A percentile compares a stretch with the other conserved stretches of the same genome.
Evolutionary conservation across 768 basidiomycete species (phyloP).

Genomic region (Naganishia vishniacii): DNA sequence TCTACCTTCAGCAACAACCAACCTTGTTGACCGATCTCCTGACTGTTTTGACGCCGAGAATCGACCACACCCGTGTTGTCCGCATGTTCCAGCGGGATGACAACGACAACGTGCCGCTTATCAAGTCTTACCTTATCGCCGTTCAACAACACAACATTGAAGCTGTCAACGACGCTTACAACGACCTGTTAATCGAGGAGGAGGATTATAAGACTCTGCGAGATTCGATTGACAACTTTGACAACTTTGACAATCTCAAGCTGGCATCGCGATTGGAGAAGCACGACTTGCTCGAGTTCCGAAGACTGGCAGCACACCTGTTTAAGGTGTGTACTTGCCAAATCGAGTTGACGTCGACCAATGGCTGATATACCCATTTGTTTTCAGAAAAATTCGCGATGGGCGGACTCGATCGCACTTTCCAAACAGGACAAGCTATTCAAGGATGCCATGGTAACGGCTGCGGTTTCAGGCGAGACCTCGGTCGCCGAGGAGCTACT

Average conservation of each 20-base stretch:
- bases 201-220: slow-evolving; percentile 97
- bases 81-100: slow-evolving; percentile 76
- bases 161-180: slow-evolving; percentile 96
- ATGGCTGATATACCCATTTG: background rate
- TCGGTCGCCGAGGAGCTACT: slow-evolving; percentile 92
- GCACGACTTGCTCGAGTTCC: slow-evolving; percentile 90
- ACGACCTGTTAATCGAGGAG: slow-evolving; percentile 95
- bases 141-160: slow-evolving; percentile 95
- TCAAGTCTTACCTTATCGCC: slow-evolving; percentile 91
- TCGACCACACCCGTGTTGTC: slow-evolving; percentile 92
- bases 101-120: slow-evolving; percentile 90
- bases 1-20: slow-evolving; percentile 92
- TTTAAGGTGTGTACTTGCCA: slow-evolving; percentile 65
- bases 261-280: slow-evolving; percentile 80
- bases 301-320: slow-evolving; percentile 84
- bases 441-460: slow-evolving; percentile 93
- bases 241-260: slow-evolving; percentile 89
- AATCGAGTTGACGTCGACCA: too few species aligned
- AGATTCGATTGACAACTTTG: slow-evolving; percentile 95
- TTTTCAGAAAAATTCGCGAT: slow-evolving; percentile 86
- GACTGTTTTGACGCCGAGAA: slow-evolving; percentile 82
- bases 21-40: slow-evolving; percentile 87
- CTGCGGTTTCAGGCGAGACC: slow-evolving; percentile 71
- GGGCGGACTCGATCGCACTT: slow-evolving; percentile 92
- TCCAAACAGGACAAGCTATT: slow-evolving; percentile 95